These are phyloP conservation scores for Coemansia sp. DNA, from an alignment of 192 early-diverging fungal genomes.

Conservation along the genomic window DNA sequence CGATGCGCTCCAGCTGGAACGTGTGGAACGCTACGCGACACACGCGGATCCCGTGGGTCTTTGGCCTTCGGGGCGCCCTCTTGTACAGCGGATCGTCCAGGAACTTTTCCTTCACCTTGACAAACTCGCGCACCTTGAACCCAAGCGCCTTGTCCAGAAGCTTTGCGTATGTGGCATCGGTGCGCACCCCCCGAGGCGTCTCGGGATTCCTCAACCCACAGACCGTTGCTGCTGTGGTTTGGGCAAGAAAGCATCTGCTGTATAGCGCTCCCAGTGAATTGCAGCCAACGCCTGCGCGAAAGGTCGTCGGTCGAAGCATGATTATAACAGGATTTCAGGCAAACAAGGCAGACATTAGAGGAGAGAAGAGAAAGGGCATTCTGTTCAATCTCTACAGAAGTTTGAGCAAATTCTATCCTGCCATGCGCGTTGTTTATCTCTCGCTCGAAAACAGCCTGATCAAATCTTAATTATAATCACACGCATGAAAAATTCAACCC, in stretches of 20 bases:
- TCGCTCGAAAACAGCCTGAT: background rate
- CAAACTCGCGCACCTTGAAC: constrained; percentile 30
- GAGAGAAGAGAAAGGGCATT: background rate
- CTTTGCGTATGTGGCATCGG: constrained; percentile 26
- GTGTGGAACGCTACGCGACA: constrained; percentile 76
- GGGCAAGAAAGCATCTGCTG: background rate
- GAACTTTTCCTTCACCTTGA: constrained; percentile 12
- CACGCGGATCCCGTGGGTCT: constrained; percentile 68
- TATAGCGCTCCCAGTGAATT: background rate
- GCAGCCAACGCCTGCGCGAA: background rate
- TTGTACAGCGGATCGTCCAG: constrained; percentile 26
- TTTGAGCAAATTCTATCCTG: background rate
- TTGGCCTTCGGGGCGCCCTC: constrained; percentile 28
- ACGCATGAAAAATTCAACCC: background rate
- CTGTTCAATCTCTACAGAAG: background rate
- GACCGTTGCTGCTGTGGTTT: background rate
- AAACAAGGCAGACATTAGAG: background rate
- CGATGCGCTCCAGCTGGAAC: constrained; percentile 80
- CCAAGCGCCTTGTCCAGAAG: constrained; percentile 53
- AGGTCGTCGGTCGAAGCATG: constrained; percentile 8
- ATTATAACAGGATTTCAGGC: background rate
- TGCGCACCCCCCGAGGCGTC: constrained; percentile 17
- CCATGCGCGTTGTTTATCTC: background rate
- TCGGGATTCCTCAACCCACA: constrained; percentile 1
- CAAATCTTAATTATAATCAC: background rate